These are phyloP conservation scores for Eragrostis tef DNA, from an alignment of 202 grass and related monocot species.

Conservation along the genomic window DNA sequence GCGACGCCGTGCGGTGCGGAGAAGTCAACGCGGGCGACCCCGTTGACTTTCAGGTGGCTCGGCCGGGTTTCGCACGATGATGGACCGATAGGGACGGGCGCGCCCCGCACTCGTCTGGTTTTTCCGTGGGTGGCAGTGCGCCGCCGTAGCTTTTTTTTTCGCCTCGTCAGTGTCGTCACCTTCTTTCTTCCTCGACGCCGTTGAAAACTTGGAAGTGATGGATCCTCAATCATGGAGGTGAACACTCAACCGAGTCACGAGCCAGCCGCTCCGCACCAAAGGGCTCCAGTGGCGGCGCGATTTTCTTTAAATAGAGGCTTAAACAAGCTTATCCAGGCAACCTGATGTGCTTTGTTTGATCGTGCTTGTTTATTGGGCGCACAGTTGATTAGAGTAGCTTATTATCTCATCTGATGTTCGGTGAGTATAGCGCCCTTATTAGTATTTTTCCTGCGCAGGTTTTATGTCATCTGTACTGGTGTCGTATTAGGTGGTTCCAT, in stretches of 20 bases:
- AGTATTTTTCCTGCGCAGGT: not conserved
- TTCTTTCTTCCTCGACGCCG: not conserved
- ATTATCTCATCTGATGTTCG: not conserved
- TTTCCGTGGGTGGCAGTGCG: not conserved
- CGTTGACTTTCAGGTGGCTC: slow-evolving; percentile 34
- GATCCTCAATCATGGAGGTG: no score
- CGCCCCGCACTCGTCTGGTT: not conserved
- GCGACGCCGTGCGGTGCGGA: not conserved
- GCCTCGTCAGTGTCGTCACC: not conserved
- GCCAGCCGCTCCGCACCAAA: not conserved
- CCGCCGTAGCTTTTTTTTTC: not conserved
- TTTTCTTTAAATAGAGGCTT: not conserved
- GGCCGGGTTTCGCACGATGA: not conserved
- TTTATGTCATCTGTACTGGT: not conserved
- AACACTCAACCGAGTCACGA: not conserved
- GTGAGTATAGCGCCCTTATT: not conserved
- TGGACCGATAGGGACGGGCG: not conserved
- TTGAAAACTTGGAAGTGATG: not conserved
- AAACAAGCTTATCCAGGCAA: not conserved
- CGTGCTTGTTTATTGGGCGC: not conserved
- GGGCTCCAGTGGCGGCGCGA: not conserved
- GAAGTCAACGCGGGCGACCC: slow-evolving; percentile 32
- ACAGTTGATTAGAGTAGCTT: slow-evolving; percentile 3
- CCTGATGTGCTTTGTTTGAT: not conserved
- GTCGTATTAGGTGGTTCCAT: no score